Evolutionary conservation across 2,329 filamentous ascomycete genomes (phyloP), one percentile per base, ranked within the genome.

Genomic region (Lomentospora prolificans): DNA sequence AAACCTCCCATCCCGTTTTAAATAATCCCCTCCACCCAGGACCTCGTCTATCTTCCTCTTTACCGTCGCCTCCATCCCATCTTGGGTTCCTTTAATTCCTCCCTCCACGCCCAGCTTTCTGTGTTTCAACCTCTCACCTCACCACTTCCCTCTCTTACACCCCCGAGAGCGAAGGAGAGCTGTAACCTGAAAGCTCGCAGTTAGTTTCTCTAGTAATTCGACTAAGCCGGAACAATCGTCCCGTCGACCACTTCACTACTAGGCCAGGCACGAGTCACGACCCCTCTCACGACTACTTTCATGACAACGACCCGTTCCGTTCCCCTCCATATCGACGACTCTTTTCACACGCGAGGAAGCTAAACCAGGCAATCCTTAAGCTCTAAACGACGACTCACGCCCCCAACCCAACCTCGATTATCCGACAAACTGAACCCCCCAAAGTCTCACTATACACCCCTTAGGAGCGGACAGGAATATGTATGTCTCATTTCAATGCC

Each of bases 401-500:
- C n/a, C 14, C 50, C 27, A 30, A n/a, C 17, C 14, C 30, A 10
- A 52, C 24, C 51, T 52, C 17, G 48, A 39, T 17, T 50, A 24
- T 33, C 51, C 51, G 14, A 22, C 3, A n/a, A 22, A 24, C 7
- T 22, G n/a, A 30, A 28, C 31, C n/a, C 48, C 14, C 48, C 14
- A 10, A 19, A 19, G 30, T 39, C 33, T 39, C 51, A 12, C 28
- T 22, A 36, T 14, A 30, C 27, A 25, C 24, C 14, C 31, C 33
- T 19, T 17, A 12, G 39, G 33, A 41, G 25, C 36, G 44, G 14
- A 36, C 14, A 17, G 51, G 33, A 53, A 41, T 44, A 53, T 22
- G 51, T 53, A 53, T 53, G 51, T 53, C 51, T 53, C 33, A 53
- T 10, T 28, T 28, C 30, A 53, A 30, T 53, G 33, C 51, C 51